These are phyloP conservation scores for Crithidia acanthocephali DNA, from an alignment of 208 protist genomes.

Conservation along the genomic window DNA sequence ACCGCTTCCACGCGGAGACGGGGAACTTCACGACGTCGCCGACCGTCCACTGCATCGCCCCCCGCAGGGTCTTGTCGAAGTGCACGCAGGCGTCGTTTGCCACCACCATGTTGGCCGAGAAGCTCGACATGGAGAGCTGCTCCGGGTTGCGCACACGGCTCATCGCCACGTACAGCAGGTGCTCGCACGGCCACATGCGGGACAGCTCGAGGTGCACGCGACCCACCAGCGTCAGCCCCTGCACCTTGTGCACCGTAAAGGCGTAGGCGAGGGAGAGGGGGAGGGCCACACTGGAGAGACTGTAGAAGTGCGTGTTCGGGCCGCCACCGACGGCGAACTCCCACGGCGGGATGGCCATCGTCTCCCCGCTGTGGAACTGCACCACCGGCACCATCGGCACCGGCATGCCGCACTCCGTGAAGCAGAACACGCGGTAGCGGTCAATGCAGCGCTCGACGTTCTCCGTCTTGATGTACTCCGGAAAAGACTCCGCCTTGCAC, in stretches of 20 bases:
- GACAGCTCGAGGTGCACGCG: conserved; percentile 89
- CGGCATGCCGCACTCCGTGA: conserved; percentile 82
- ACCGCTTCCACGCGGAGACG: conserved; percentile 85
- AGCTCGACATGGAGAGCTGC: conserved; percentile 86
- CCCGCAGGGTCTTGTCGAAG: conserved; percentile 71
- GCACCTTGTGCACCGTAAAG: conserved; percentile 93
- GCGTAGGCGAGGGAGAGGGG: conserved; percentile 87
- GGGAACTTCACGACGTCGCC: conserved; percentile 53
- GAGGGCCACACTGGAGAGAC: conserved; percentile 69
- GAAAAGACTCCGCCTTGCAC: conserved; percentile 72
- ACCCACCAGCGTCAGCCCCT: conserved; percentile 84
- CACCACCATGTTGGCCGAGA: conserved; percentile 74
- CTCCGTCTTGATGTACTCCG: conserved; percentile 64
- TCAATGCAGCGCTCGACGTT: conserved; percentile 71
- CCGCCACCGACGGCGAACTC: conserved; percentile 80
- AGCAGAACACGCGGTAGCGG: conserved; percentile 81
- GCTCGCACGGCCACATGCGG: conserved; percentile 91
- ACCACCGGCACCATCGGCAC: conserved; percentile 86
- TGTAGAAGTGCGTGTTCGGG: conserved; percentile 81
- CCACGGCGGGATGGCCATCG: conserved; percentile 80
- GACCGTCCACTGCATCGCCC: conserved; percentile 39
- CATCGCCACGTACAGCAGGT: conserved; percentile 91
- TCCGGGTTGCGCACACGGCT: conserved; percentile 90
- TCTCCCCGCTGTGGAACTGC: conserved; percentile 84
- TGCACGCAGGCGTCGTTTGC: conserved; percentile 75